Conservation (phyloP, 805 yeast species). For the Candida arabinofermentans region DNA sequence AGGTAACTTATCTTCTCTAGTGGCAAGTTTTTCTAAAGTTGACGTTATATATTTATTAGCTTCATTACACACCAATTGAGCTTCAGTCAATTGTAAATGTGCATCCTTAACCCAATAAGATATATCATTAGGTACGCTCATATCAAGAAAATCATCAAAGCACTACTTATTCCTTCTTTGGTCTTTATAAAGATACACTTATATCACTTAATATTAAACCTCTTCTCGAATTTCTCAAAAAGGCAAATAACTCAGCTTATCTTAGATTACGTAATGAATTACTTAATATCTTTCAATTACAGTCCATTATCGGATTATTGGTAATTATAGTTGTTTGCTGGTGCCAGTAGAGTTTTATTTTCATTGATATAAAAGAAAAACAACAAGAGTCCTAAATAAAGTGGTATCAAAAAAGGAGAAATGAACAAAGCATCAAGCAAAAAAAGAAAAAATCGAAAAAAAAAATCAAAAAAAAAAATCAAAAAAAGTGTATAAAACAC, state of each 20-base stretch:
- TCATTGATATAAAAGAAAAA: background rate
- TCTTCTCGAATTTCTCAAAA: too few relatives aligned
- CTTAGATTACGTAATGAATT: too few relatives aligned
- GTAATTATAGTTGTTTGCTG: too few relatives aligned
- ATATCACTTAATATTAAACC: too few relatives aligned
- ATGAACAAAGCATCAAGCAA: background rate
- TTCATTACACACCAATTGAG: constrained; percentile 47
- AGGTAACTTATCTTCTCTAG: constrained; percentile 39
- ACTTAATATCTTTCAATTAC: too few relatives aligned
- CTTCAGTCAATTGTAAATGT: constrained; percentile 41
- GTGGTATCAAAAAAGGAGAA: too few relatives aligned
- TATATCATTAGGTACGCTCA: constrained; percentile 8
- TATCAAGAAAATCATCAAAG: too few relatives aligned
- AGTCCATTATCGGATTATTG: too few relatives aligned
- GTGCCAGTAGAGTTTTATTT: too few relatives aligned
- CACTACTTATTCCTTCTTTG: too few relatives aligned
- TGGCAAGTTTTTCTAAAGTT: constrained; percentile 34
- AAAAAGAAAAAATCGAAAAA: background rate
- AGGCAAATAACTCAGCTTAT: too few relatives aligned
- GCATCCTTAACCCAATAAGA: constrained; percentile 43
- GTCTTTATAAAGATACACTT: too few relatives aligned
- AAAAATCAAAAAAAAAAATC: background rate
- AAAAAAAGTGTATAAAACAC: background rate
- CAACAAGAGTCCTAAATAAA: background rate
- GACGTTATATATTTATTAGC: constrained; percentile 40